Conservation (phyloP, 345 rosid species). For the Kandelia obovata region DNA sequence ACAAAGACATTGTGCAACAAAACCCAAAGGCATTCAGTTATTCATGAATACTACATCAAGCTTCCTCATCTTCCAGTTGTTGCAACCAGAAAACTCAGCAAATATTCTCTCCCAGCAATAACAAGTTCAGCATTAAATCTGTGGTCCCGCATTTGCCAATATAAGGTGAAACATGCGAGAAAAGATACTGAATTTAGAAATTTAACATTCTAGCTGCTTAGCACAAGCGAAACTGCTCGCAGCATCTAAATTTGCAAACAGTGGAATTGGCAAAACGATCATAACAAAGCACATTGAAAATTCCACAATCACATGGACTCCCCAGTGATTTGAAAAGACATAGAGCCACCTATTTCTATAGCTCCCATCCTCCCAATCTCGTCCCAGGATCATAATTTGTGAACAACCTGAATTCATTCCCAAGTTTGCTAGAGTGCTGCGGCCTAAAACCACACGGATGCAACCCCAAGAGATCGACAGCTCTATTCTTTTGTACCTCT, state of each 20-base stretch:
- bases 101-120: background rate
- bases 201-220: background rate
- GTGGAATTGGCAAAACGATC: background rate
- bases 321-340: background rate
- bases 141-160: background rate
- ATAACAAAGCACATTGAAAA: background rate
- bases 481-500: slow-evolving; percentile 78
- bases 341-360: slow-evolving; percentile 28
- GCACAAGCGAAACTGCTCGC: background rate
- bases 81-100: background rate
- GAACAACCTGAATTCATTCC: slow-evolving; percentile 78
- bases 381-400: slow-evolving; percentile 76
- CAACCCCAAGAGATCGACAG: slow-evolving; percentile 69
- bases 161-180: background rate
- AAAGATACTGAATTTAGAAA: background rate
- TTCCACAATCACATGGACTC: background rate
- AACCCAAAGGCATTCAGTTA: background rate
- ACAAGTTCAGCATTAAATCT: background rate
- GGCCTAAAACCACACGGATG: slow-evolving; percentile 75
- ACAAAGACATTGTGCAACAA: background rate
- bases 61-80: background rate
- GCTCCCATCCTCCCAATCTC: slow-evolving; percentile 86
- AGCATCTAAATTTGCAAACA: background rate
- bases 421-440: slow-evolving; percentile 79
- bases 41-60: background rate